Percentiles rank a stretch among this genome's conserved stretches.
phyloP scores from a whole-genome alignment of 176 grass and related monocot species.

The Rhynchospora pubera region DNA sequence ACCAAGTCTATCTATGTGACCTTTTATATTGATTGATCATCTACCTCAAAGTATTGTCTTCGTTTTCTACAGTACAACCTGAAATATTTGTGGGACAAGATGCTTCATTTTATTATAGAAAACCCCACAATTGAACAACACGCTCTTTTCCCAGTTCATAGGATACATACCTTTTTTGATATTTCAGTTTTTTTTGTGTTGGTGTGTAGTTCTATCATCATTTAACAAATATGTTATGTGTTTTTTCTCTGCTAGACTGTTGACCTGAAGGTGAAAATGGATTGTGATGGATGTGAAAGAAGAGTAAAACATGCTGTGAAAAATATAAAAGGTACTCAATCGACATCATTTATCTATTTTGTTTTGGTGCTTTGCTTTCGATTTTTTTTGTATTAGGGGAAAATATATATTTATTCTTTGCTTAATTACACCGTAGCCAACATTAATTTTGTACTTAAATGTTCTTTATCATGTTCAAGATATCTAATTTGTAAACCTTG shows the following conservation, averaged over 20 bases:
- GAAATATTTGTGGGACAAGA: background rate
- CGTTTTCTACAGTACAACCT: background rate
- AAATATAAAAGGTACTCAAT: conserved; percentile 38
- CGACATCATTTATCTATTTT: background rate
- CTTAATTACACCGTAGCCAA: background rate
- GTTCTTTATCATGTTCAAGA: background rate
- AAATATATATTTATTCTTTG: background rate
- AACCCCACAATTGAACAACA: background rate
- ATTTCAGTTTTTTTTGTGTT: background rate
- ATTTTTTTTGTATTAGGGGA: background rate
- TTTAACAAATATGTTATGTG: background rate
- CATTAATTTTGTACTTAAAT: background rate
- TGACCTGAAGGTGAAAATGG: conserved; percentile 82
- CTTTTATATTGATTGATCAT: background rate
- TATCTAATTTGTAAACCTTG: background rate
- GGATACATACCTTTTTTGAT: background rate
- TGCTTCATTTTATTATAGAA: too few species aligned
- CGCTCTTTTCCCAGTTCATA: background rate
- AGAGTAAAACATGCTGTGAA: conserved; percentile 48
- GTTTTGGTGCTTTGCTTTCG: background rate
- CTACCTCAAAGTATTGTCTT: background rate
- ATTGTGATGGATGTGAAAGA: conserved; percentile 82
- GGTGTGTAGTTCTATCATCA: background rate
- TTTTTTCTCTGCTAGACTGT: conserved; percentile 40
- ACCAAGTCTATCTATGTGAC: background rate